These are phyloP conservation scores for Petunia hybrid DNA, from an alignment of 305 asterid species.

Conservation along the genomic window DNA sequence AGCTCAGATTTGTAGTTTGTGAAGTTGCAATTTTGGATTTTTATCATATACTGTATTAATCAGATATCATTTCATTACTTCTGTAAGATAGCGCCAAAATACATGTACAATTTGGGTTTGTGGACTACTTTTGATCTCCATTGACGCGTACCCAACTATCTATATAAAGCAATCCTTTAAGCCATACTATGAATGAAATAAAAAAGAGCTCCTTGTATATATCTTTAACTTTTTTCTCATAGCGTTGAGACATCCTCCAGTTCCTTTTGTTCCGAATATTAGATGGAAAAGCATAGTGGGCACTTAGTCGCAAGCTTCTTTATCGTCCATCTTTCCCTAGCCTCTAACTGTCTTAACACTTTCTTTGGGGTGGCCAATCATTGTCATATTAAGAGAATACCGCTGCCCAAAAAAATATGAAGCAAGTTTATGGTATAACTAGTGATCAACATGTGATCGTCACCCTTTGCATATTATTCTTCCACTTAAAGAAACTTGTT, in stretches of 20 bases:
- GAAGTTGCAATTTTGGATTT: background rate
- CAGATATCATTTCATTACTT: background rate
- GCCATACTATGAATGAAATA: too few relatives aligned
- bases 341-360: background rate
- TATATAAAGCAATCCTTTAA: background rate
- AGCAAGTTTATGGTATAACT: background rate
- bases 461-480: background rate
- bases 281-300: background rate
- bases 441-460: background rate
- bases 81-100: background rate
- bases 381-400: too few relatives aligned
- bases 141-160: background rate
- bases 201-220: too few relatives aligned
- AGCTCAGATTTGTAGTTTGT: background rate
- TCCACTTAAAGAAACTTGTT: background rate
- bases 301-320: background rate
- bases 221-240: too few relatives aligned
- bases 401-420: too few relatives aligned
- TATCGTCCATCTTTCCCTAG: background rate
- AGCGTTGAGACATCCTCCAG: background rate
- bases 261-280: background rate
- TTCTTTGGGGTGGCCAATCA: constrained; percentile 4
- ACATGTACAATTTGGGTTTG: background rate
- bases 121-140: constrained; percentile 2
- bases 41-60: background rate